Conservation (phyloP, 805 yeast genomes). For the Wickerhamomyces xylosicus region DNA sequence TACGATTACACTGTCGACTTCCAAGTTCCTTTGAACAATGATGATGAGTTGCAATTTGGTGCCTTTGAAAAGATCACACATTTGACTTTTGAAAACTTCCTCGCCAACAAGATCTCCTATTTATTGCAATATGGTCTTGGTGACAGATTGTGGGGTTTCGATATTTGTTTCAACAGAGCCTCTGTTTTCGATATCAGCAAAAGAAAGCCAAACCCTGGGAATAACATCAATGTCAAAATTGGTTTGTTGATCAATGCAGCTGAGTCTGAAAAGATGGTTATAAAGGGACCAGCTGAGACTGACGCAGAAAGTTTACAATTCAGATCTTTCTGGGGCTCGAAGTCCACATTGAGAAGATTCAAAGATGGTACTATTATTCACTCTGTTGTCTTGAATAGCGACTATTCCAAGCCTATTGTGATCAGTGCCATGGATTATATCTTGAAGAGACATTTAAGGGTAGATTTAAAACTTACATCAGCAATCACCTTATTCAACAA, state of each 20-base stretch:
- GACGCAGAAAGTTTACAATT: conserved; percentile 48
- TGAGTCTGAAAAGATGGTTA: conserved; percentile 71
- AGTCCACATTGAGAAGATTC: conserved; percentile 79
- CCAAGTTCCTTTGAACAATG: conserved; percentile 31
- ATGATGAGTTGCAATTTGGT: conserved; percentile 35
- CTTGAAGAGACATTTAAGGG: conserved; percentile 51
- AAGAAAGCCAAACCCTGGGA: conserved; percentile 37
- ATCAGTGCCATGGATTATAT: conserved; percentile 54
- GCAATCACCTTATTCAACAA: conserved; percentile 36
- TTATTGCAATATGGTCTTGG: conserved; percentile 50
- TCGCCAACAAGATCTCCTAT: conserved; percentile 50
- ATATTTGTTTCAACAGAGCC: conserved; percentile 22
- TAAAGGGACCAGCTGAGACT: conserved; percentile 71
- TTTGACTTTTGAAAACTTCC: conserved; percentile 55
- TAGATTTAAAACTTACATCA: conserved; percentile 21
- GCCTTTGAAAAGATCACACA: conserved; percentile 65
- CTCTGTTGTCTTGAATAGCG: conserved; percentile 76
- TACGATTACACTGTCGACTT: conserved; percentile 51
- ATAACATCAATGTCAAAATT: conserved; percentile 29
- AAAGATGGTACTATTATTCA: conserved; percentile 87
- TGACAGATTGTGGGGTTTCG: conserved; percentile 28
- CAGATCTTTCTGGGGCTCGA: conserved; percentile 82
- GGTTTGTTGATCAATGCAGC: conserved; percentile 64
- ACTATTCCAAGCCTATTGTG: conserved; percentile 50
- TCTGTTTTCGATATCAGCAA: conserved; percentile 27